These are phyloP conservation scores for Linnemannia exigua DNA, from an alignment of 192 early-diverging fungal species.

Conservation along the genomic window DNA sequence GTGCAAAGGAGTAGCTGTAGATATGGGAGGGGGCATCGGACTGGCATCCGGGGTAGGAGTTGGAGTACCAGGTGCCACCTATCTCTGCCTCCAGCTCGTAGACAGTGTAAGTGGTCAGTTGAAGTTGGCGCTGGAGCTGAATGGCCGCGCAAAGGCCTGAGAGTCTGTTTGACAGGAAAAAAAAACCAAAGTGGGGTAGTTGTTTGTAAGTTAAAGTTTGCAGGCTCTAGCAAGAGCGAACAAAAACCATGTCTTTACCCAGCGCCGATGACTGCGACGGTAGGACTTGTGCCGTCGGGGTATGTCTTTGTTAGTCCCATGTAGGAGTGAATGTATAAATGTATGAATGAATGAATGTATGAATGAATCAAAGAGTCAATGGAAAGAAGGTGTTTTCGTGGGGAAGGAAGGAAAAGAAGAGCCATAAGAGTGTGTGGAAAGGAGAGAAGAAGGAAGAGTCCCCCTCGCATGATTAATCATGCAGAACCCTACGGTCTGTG, in stretches of 20 bases:
- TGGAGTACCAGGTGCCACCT: slow-evolving; percentile 60
- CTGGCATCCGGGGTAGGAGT: slow-evolving; percentile 58
- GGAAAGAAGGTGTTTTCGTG: background rate
- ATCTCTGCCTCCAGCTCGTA: slow-evolving; percentile 57
- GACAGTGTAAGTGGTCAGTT: slow-evolving; percentile 53
- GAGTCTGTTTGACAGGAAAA: background rate
- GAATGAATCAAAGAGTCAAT: background rate
- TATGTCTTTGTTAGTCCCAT: slow-evolving; percentile 44
- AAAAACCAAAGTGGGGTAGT: background rate
- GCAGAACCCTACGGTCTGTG: no score
- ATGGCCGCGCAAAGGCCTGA: slow-evolving; percentile 61
- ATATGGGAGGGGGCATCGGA: slow-evolving; percentile 59
- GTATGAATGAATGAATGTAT: background rate
- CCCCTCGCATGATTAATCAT: no score
- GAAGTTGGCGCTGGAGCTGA: slow-evolving; percentile 57
- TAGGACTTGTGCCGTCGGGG: slow-evolving; percentile 32
- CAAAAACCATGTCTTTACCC: slow-evolving; percentile 21
- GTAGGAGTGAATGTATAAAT: background rate
- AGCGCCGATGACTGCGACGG: slow-evolving; percentile 43
- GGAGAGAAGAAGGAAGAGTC: background rate
- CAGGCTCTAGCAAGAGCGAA: background rate
- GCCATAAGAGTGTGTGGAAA: background rate
- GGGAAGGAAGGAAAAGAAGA: background rate
- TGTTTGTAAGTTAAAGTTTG: background rate
- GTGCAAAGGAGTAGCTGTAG: slow-evolving; percentile 62